Base-by-base conservation (phyloP, 2,329 filamentous ascomycete genomes). In the Xylariaceae sp. region DNA sequence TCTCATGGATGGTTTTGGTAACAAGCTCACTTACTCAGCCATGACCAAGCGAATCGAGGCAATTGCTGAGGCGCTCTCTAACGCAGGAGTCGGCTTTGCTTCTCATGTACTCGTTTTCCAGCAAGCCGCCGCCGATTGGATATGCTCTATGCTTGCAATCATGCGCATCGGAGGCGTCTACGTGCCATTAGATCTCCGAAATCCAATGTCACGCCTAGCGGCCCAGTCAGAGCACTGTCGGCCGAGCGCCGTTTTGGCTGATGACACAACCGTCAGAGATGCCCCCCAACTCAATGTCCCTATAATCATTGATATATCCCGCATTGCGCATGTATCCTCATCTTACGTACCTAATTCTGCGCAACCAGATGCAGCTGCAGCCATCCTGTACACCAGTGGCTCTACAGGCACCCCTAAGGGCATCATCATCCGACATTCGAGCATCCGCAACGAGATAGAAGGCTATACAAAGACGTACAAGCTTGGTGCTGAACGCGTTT, bases 141-240 rank as follows among this genome's bases (percentile, higher is more conserved):
- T 37, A 11, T 60, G 56, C 23, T 62, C 56, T 11, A 58, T 67
- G 21, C 40, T 65, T 0, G 64, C 61, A 1, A 74, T 76, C 43
- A 55, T 69, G 58, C 31, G 57, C 0, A 21, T 74, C 16, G 75
- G 74, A 1, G 69, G 55, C 6, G 41, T 67, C 1, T 73, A 72
- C 45, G 56, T 75, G 2, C 71, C 71, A 2, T 56, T 79, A 0
- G 78, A 80, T 48, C 45, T 67, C 0, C 52, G 65, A 1, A 69
- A 62, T 17, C 63, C 69, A 1, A 6, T 64, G 1, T 17, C 63
- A 6, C 69, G 75, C 2, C 66, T 76, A 3, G 57, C 64, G 6
- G 50, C 53, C 2, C 66, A 75, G 4, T 65, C 65, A 1, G 36
- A 65, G 11, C 62, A 69, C 28, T 71, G 69, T 41, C 19, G 69